These are phyloP conservation scores for Populus davidiana DNA, from an alignment of 345 rosid species.

Conservation along the genomic window DNA sequence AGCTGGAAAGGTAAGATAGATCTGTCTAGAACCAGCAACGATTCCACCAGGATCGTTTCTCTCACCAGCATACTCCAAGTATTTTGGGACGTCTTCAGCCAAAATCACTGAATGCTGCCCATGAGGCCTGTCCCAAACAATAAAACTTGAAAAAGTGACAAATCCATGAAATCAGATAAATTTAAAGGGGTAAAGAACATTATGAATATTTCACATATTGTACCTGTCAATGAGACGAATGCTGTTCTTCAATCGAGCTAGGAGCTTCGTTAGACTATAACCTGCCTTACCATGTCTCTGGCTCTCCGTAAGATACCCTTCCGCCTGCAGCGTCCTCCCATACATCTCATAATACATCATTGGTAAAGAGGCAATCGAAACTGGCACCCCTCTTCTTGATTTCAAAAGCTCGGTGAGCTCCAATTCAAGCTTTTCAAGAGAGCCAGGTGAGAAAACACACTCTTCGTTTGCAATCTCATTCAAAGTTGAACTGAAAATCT, in stretches of 20 bases:
- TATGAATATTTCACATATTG: slow-evolving; percentile 1
- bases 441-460: slow-evolving; percentile 50
- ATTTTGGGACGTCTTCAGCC: slow-evolving; percentile 76
- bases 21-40: slow-evolving; percentile 72
- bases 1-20: slow-evolving; percentile 92
- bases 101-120: slow-evolving; percentile 91
- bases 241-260: slow-evolving; percentile 73
- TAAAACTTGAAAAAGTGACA: not conserved
- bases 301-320: slow-evolving; percentile 95
- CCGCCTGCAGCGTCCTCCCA: slow-evolving; percentile 86
- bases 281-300: slow-evolving; percentile 98
- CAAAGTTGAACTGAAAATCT: slow-evolving; percentile 38
- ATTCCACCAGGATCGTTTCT: slow-evolving; percentile 58
- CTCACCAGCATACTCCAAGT: slow-evolving; percentile 47
- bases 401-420: slow-evolving; percentile 80
- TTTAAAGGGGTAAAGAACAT: not conserved
- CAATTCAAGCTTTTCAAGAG: slow-evolving; percentile 79
- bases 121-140: slow-evolving; percentile 60
- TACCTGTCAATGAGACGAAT: slow-evolving; percentile 89
- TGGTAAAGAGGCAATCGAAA: slow-evolving; percentile 92
- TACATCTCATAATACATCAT: slow-evolving; percentile 81
- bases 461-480: slow-evolving; percentile 56
- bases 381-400: slow-evolving; percentile 78
- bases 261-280: slow-evolving; percentile 88
- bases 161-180: not conserved